Conservation (phyloP, 352 stramenopile genomes). For the Globisporangium barbulae region DNA sequence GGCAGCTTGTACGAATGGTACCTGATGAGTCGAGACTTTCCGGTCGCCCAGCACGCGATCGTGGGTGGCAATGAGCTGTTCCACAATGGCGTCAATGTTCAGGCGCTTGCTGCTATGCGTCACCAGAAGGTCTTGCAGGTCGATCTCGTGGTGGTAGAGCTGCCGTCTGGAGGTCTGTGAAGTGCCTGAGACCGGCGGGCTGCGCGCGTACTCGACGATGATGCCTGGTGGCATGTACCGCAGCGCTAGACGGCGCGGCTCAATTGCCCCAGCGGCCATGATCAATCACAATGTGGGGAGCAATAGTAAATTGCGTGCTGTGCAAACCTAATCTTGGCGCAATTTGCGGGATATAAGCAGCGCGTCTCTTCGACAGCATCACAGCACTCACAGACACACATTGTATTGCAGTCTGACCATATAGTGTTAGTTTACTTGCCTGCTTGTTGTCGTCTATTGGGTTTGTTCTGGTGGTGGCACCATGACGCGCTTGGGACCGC, state of each 20-base stretch:
- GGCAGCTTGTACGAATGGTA: constrained; percentile 1
- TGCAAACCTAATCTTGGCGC: constrained; percentile 1
- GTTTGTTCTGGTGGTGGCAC: constrained; percentile 16
- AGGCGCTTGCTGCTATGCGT: not conserved
- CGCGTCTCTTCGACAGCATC: not conserved
- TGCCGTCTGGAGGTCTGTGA: constrained; percentile 7
- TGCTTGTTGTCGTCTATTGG: not conserved
- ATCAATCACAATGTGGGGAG: not conserved
- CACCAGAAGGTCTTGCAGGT: constrained; percentile 27
- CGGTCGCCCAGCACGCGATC: constrained; percentile 31
- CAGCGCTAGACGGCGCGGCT: constrained; percentile 53
- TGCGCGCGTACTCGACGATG: constrained; percentile 54
- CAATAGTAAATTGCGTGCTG: not conserved
- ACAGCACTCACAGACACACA: not conserved
- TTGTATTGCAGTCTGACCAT: not conserved
- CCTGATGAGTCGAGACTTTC: constrained; percentile 47
- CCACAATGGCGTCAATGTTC: constrained; percentile 33
- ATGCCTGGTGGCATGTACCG: constrained; percentile 50
- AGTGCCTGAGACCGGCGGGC: not conserved
- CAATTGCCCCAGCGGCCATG: constrained; percentile 20
- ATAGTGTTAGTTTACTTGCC: not conserved
- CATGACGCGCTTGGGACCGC: constrained; percentile 53
- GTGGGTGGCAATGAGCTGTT: constrained; percentile 37
- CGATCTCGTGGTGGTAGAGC: constrained; percentile 66
- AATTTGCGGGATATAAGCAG: not conserved